Base-by-base conservation (phyloP, 768 basidiomycete species). In the Lactarius akahatsu region DNA sequence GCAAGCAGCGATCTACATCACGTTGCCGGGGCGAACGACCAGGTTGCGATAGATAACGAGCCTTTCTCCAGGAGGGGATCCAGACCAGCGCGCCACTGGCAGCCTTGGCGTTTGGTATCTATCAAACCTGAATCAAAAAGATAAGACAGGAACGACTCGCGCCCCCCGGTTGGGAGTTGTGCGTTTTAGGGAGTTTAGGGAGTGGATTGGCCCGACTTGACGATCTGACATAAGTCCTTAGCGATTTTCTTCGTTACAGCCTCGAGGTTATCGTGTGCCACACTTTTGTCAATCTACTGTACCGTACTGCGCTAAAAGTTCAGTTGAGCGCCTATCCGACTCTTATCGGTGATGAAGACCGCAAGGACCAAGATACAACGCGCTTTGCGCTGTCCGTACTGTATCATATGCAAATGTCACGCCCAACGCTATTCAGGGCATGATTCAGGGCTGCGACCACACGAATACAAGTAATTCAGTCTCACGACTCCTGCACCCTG, bases 81-180 rank as follows among this genome's bases (percentile, higher is more conserved):
- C 34, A 20, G 30, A 50, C 47, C 47, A 3, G 4, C 11, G 10
- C 38, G 38, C 38, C n/a, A n/a, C n/a, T n/a, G n/a, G n/a, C 38
- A 40, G 38, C 3, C 15, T 40, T 50, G 47, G 10, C 20, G 34
- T 32, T 30, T 36, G 18, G 18, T 38, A 38, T 38, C 36, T 57
- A 57, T 57, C 56, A 57, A 10, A 57, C 30, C 56, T 23, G 32
- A 20, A 57, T 34, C 55, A 57, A 18, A 18, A 57, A 50, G 55
- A 57, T 57, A 57, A 57, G 55, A 57, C 55, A 57, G 28, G 55
- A 8, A 57, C 55, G n/a, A 34, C 20, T 23, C 18, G 11, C 8
- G 23, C 23, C 15, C 15, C 20, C 40, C 15, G 2, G 10, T 50
- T 23, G 23, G 47, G 16, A 13, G 47, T 23, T 50, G 4, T 50